Conservation (phyloP, 495 filamentous ascomycete species). For the Lepraria neglecta region DNA sequence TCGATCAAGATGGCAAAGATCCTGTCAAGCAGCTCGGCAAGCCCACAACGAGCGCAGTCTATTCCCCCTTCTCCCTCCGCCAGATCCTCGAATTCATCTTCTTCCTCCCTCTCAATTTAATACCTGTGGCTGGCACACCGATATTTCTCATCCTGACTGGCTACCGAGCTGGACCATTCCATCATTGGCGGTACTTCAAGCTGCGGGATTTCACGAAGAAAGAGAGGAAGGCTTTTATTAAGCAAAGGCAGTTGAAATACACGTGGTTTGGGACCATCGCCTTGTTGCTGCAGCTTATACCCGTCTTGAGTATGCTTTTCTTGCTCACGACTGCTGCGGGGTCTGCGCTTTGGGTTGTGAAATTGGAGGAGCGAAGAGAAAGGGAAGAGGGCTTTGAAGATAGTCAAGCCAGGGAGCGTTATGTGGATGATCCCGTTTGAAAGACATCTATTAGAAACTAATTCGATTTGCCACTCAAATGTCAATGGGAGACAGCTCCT, state of each 20-base stretch:
- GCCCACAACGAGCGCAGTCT: conserved; percentile 51
- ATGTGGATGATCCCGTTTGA: conserved; percentile 25
- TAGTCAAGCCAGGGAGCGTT: conserved; percentile 5
- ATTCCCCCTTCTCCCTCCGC: conserved; percentile 62
- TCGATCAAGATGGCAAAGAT: conserved; percentile 47
- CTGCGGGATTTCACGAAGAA: conserved; percentile 51
- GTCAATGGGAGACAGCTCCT: no score
- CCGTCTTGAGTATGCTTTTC: conserved; percentile 60
- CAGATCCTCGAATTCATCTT: conserved; percentile 74
- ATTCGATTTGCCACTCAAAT: no score
- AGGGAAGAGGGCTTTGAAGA: conserved; percentile 1
- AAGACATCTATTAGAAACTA: no score
- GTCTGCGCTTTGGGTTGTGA: conserved; percentile 56
- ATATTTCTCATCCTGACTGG: conserved; percentile 59
- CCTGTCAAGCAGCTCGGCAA: conserved; percentile 53
- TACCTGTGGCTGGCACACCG: conserved; percentile 56
- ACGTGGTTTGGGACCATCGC: conserved; percentile 61
- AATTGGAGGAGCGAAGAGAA: conserved; percentile 41
- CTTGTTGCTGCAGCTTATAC: conserved; percentile 55
- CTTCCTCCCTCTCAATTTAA: conserved; percentile 59
- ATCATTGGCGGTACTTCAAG: conserved; percentile 62
- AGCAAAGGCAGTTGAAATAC: conserved; percentile 49
- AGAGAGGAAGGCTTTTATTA: conserved; percentile 50
- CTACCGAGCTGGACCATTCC: conserved; percentile 58
- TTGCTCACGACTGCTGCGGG: conserved; percentile 59